Evolutionary conservation across 1,284 basidiomycete genomes (phyloP), one percentile per base, ranked within the genome.

Genomic region (Bjerkandera adusta): DNA sequence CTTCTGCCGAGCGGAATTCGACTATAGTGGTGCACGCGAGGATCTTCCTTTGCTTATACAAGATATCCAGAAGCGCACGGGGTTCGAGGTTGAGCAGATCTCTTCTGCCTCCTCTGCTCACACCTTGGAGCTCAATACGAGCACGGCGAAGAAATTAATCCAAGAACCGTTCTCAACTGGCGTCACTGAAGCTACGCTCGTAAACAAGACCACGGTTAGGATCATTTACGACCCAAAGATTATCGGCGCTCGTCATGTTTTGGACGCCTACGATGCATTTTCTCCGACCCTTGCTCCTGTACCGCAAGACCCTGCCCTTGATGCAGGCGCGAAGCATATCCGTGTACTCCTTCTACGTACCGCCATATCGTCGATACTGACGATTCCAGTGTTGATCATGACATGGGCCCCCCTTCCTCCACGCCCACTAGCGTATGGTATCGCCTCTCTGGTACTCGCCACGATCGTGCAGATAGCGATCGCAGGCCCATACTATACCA

Each of bases 361-460:
- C 1, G 49, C 57, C 16, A 27, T 61, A 7, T 69, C 66, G 8
- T 60, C 59, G 8, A 15, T 62, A n/a, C 57, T 74, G 16, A 69
- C 68, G n/a, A 63, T 74, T 29, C 73, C 74, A 1, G 69, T 76
- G 7, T 63, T 75, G 7, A 57, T 75, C 30, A 61, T 75, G 56
- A 62, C 72, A 1, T 75, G 74, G 74, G 70, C 72, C 3, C 65
- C 67, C 3, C 62, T 73, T 8, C 67, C 64, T 5, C 39, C 53
- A 33, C 58, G 59, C 36, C 62, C 67, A 4, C 55, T 57, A 38
- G 56, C 62, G 2, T 72, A 72, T 44, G 61, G 66, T 20, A 65
- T 65, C 26, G 58, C 65, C 4, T 71, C 68, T 5, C 60, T 74
- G 34, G 60, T 62, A 2, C 61, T 76, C 20, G 66, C 72, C 10